Percentiles rank a stretch among this genome's conserved stretches.
Conservation (phyloP, 2,329 filamentous ascomycete species). For the Colletotrichum tofieldiae region DNA sequence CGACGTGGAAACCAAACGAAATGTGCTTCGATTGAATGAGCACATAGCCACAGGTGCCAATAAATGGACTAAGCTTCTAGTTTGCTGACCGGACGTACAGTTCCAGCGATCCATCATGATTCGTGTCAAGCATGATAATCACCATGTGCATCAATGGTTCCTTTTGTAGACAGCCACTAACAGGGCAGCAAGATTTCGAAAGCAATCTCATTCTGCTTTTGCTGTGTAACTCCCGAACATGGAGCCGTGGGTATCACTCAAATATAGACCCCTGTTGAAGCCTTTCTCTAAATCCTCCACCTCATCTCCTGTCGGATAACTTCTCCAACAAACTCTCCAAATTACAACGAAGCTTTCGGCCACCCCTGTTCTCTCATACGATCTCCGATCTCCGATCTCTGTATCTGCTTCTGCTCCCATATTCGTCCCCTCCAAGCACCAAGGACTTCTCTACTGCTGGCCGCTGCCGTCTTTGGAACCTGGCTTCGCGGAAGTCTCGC, state of each 20-base stretch:
- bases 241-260: conserved; percentile 2
- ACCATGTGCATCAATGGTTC: not conserved
- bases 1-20: not conserved
- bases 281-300: not conserved
- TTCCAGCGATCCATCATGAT: not conserved
- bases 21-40: not conserved
- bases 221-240: not conserved
- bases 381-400: not conserved
- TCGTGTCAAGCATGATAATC: not conserved
- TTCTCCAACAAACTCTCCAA: conserved; percentile 30
- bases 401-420: conserved; percentile 1
- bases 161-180: not conserved
- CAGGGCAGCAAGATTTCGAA: not conserved
- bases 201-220: conserved; percentile 7
- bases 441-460: conserved; percentile 17
- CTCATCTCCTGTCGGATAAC: conserved; percentile 9
- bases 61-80: not conserved
- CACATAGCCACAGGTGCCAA: not conserved
- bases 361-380: not conserved
- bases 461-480: not conserved
- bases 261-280: not conserved
- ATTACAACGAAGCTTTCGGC: not conserved
- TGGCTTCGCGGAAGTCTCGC: not conserved
- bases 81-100: not conserved
- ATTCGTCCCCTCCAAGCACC: not conserved